Base-by-base conservation (phyloP, 2,329 filamentous ascomycete species). In the Pseudopithomyces maydicus region DNA sequence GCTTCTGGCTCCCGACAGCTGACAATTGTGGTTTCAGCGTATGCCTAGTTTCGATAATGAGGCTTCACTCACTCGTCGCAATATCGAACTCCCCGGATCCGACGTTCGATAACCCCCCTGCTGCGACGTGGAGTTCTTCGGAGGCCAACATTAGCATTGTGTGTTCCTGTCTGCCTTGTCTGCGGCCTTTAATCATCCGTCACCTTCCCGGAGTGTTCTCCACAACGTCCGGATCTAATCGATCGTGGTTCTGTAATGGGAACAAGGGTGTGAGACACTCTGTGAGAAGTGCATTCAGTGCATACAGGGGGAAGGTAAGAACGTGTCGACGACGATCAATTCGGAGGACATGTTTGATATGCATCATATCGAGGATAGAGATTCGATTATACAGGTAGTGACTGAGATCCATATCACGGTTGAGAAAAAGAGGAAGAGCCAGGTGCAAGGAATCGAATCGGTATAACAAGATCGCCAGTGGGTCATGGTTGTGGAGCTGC, bases 21-120 rank as follows among this genome's bases (percentile, higher is more conserved):
- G 19, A 59, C 50, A 19, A 20, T 20, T 10, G 10, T 10, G 12
- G 8, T 33, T 38, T 23, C 54, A 75, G 73, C 57, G 72, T 74
- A 26, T 74, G 72, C 57, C 51, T 75, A 29, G 69, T 74, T 2
- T 74, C 71, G 1, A 72, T 74, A 22, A 63, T 75, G 2, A 70
- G 73, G 19, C 61, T 75, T 17, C 67, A 72, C 36, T 68, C 71
- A 14, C 69, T 75, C 17, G 62, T 71, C 19, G 62, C 66, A 6
- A 72, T 73, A 17, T 73, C 67, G 19, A 70, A 73, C 54, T 68
- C 64, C 7, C 36, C 6, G 1, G 70, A 74, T 38, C 65, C 64
- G 22, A 72, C 66, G 23, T 74, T 68, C 61, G 68, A 74, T 44
- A 74, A 74, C 50, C 66, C 71, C 2, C 59, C 67, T 4, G 69